Percentiles rank a stretch among this genome's conserved stretches.
phyloP scores from a whole-genome alignment of 176 grass and related monocot species.

The Oryza officinalis region DNA sequence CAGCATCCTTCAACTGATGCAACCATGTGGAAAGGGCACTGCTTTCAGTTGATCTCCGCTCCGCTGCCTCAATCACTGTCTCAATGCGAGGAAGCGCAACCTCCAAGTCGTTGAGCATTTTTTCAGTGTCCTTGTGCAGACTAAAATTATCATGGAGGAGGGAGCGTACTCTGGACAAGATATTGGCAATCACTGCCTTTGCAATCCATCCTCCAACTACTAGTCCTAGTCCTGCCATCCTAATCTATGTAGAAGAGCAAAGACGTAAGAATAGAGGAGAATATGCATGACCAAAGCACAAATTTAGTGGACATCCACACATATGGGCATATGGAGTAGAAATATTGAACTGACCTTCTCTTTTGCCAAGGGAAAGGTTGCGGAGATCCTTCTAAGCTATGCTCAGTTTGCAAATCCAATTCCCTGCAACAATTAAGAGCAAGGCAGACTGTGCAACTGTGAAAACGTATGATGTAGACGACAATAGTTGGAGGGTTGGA shows the following conservation, averaged over 20 bases:
- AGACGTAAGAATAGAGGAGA: not conserved
- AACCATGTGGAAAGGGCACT: not conserved
- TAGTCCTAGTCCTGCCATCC: not conserved
- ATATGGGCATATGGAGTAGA: not conserved
- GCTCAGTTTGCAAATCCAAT: not conserved
- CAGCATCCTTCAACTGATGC: not conserved
- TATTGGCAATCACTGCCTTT: not conserved
- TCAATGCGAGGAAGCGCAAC: constrained; percentile 4
- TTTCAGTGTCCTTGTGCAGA: not conserved
- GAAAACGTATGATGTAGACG: too few species aligned
- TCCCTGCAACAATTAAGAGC: too few species aligned
- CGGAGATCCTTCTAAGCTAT: not conserved
- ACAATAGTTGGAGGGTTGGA: too few species aligned
- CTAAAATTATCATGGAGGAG: not conserved
- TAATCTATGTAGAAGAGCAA: not conserved
- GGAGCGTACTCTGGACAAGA: not conserved
- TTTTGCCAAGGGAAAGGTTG: not conserved
- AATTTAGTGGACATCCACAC: not conserved
- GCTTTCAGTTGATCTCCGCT: not conserved
- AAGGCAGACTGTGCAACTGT: too few species aligned
- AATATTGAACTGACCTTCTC: not conserved
- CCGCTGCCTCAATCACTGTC: not conserved
- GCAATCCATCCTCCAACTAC: not conserved
- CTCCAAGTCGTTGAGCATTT: constrained; percentile 15
- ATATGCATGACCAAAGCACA: not conserved